phyloP scores from a whole-genome alignment of 257 asterid species.

The Rhazya stricta region DNA sequence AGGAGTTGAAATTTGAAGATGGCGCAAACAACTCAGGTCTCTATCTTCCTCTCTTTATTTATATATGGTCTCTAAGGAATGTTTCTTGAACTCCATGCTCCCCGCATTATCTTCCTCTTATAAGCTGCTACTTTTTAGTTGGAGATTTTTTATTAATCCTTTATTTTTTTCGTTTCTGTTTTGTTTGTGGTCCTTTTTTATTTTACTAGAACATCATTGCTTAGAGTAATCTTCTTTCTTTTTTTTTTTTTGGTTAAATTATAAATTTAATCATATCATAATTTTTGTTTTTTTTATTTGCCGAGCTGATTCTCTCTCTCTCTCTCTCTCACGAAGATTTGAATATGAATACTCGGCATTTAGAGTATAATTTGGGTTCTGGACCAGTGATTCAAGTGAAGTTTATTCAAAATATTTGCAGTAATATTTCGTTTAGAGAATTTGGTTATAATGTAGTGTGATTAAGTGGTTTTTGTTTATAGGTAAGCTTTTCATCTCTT shows the following conservation, averaged over 20 bases:
- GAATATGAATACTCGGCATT: too few species aligned
- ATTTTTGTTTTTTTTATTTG: too few species aligned
- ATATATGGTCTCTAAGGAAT: not conserved
- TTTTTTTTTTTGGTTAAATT: not conserved
- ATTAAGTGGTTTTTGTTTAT: not conserved
- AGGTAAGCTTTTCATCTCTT: not conserved
- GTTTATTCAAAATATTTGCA: not conserved
- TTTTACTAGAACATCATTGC: not conserved
- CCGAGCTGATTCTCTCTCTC: too few species aligned
- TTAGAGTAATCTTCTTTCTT: not conserved
- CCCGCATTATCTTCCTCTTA: not conserved
- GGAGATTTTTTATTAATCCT: not conserved
- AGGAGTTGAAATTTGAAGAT: slow-evolving; percentile 4
- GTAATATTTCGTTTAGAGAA: not conserved
- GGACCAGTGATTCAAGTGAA: not conserved
- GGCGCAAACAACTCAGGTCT: slow-evolving; percentile 17
- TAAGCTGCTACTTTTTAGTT: not conserved
- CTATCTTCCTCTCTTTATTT: not conserved
- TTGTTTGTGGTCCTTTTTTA: not conserved
- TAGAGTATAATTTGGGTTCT: not conserved
- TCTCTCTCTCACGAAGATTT: too few species aligned
- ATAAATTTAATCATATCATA: not conserved
- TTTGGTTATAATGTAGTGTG: not conserved
- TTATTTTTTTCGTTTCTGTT: not conserved
- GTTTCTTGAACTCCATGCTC: not conserved